Evolutionary conservation across 1,284 basidiomycete genomes (phyloP).

Genomic region (Vanrija sp.): DNA sequence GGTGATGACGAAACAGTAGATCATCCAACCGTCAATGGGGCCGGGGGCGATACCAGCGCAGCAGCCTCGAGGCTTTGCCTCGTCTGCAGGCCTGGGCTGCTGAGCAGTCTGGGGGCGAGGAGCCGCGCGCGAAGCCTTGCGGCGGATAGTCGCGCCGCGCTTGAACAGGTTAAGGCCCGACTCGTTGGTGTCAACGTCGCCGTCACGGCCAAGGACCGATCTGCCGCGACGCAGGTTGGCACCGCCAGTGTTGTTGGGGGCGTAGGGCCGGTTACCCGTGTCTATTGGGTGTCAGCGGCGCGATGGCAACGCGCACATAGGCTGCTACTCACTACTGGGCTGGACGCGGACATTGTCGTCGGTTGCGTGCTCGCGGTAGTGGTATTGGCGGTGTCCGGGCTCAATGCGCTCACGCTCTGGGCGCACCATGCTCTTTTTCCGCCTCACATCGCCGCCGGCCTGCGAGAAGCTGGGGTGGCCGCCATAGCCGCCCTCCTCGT

Average conservation of each 20-base stretch:
- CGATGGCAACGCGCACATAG: constrained; percentile 1
- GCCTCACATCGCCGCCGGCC: constrained; percentile 52
- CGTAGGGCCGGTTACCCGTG: constrained; percentile 75
- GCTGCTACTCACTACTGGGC: constrained; percentile 65
- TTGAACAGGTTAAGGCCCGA: constrained; percentile 84
- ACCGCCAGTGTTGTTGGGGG: constrained; percentile 26
- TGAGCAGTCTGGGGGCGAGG: constrained; percentile 34
- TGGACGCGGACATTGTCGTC: constrained; percentile 71
- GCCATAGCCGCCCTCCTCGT: constrained; percentile 34
- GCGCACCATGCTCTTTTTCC: constrained; percentile 90
- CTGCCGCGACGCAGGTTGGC: constrained; percentile 71
- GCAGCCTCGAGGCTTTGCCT: constrained; percentile 17
- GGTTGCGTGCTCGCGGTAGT: constrained; percentile 86
- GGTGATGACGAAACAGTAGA: constrained; percentile 87
- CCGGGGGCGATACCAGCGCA: constrained; percentile 62
- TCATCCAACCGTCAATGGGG: constrained; percentile 91
- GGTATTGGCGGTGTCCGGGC: constrained; percentile 88
- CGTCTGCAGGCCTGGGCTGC: constrained; percentile 34
- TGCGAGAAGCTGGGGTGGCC: constrained; percentile 37
- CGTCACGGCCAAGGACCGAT: constrained; percentile 78
- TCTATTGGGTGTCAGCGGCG: constrained; percentile 50
- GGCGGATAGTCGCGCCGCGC: constrained; percentile 68
- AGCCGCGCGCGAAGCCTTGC: constrained; percentile 58
- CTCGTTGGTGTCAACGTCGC: constrained; percentile 80
- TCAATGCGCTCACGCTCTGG: constrained; percentile 97